These are phyloP conservation scores for Colletotrichum lentis DNA, from an alignment of 2,329 filamentous ascomycete species.

Conservation along the genomic window DNA sequence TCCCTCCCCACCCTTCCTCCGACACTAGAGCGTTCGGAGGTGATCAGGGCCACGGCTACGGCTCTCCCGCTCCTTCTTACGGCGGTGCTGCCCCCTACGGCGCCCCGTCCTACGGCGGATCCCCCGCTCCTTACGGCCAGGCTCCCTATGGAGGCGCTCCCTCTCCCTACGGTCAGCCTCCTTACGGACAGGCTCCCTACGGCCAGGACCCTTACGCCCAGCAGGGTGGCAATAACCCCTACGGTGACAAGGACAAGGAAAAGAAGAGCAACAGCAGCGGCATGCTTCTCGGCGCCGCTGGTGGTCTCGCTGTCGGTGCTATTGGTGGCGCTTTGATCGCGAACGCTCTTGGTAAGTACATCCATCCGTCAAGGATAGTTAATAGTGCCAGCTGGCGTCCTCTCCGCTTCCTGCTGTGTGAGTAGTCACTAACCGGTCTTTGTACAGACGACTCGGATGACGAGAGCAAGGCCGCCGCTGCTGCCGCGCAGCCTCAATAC, in stretches of 20 bases:
- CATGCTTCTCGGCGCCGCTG: conserved; percentile 66
- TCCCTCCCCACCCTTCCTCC: conserved; percentile 15
- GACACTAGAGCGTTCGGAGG: conserved; percentile 37
- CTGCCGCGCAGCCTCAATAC: conserved; percentile 32
- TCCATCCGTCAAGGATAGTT: not conserved
- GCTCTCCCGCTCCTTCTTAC: conserved; percentile 34
- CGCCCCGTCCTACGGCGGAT: conserved; percentile 26
- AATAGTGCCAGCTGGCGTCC: not conserved
- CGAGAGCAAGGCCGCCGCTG: conserved; percentile 36
- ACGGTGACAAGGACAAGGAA: conserved; percentile 45
- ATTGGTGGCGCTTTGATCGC: conserved; percentile 66
- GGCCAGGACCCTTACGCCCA: conserved; percentile 38
- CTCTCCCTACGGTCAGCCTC: conserved; percentile 38
- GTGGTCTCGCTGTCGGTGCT: conserved; percentile 65
- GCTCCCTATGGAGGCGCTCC: conserved; percentile 31
- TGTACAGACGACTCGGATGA: conserved; percentile 37
- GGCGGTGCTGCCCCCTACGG: conserved; percentile 32
- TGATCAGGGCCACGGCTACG: conserved; percentile 37
- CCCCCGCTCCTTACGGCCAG: conserved; percentile 27
- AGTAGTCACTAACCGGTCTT: not conserved
- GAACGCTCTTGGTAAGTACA: conserved; percentile 61
- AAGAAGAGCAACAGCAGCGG: conserved; percentile 59
- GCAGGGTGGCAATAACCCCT: conserved; percentile 27
- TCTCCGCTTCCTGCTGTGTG: not conserved
- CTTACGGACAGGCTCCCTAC: conserved; percentile 34